phyloP scores from a whole-genome alignment of 208 protist species.

The Leishmania braziliensis region DNA sequence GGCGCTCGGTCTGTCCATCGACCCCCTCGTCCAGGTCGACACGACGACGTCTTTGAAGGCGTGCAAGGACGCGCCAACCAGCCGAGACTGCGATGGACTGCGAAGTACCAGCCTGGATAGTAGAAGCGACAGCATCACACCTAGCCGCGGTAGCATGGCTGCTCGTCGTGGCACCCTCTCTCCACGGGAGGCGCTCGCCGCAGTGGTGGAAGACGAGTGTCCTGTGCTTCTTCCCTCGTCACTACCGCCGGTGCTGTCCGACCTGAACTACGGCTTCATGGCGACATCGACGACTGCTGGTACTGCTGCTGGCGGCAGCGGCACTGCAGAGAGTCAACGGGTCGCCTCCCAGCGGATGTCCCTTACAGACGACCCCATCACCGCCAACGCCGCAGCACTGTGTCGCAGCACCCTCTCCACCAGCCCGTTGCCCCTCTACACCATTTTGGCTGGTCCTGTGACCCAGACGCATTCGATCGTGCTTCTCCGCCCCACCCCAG shows the following conservation, averaged over 20 bases:
- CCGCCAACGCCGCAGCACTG: slow-evolving; percentile 19
- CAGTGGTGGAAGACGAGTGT: slow-evolving; percentile 14
- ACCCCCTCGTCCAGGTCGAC: slow-evolving; percentile 6
- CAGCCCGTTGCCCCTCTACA: slow-evolving; percentile 38
- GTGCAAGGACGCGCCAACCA: not conserved
- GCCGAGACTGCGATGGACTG: not conserved
- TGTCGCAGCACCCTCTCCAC: slow-evolving; percentile 49
- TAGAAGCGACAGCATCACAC: not conserved
- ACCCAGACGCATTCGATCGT: slow-evolving; percentile 55
- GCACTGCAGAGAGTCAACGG: not conserved
- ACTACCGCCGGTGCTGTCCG: slow-evolving; percentile 65
- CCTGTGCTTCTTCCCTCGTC: slow-evolving; percentile 52
- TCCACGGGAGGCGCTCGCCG: no score
- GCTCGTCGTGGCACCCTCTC: not conserved
- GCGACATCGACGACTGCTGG: not conserved
- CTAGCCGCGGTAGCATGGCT: not conserved
- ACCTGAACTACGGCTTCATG: slow-evolving; percentile 59
- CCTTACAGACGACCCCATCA: not conserved
- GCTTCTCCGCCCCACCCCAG: slow-evolving; percentile 50
- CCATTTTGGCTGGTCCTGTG: slow-evolving; percentile 52
- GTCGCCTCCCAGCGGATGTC: not conserved
- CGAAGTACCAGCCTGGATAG: not conserved
- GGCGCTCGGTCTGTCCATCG: slow-evolving; percentile 25
- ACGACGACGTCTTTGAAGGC: not conserved
- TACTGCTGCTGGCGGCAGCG: not conserved